Percentiles rank a stretch among this genome's conserved stretches.
Evolutionary conservation across 2,329 filamentous ascomycete genomes (phyloP).

Genomic region (Samsoniella hepiali): DNA sequence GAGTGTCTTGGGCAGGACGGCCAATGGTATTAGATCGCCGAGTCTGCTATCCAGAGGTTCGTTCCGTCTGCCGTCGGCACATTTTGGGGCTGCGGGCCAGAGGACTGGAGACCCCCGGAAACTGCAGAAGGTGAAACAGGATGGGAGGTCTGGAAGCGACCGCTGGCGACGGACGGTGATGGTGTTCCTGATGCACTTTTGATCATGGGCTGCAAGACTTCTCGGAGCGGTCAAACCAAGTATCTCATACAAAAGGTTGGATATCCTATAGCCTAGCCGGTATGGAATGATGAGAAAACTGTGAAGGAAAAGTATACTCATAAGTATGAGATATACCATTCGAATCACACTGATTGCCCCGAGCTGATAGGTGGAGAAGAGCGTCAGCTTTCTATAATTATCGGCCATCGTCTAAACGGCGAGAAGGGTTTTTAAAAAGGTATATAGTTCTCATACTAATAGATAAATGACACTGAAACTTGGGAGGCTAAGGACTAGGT

Average conservation of each 20-base stretch:
- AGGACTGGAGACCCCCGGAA: conserved; percentile 1
- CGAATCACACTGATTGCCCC: not conserved
- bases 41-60: conserved; percentile 2
- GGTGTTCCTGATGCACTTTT: conserved; percentile 10
- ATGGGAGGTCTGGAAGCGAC: conserved; percentile 10
- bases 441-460: not conserved
- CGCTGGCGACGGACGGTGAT: not conserved
- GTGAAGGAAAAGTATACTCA: not conserved
- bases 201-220: conserved; percentile 3
- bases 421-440: not conserved
- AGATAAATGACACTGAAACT: conserved; percentile 4
- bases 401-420: conserved; percentile 6
- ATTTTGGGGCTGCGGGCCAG: conserved; percentile 2
- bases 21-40: conserved; percentile 3
- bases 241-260: conserved; percentile 9
- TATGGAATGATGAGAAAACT: not conserved
- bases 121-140: conserved; percentile 3
- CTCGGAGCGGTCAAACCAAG: not conserved
- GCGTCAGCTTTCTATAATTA: conserved; percentile 5
- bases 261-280: not conserved
- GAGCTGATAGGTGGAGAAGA: not conserved
- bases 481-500: not conserved
- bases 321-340: conserved; percentile 2
- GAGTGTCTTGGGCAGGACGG: conserved; percentile 4
- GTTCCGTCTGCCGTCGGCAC: conserved; percentile 8